A percentile compares a stretch with the other conserved stretches of the same genome.
Evolutionary conservation across 768 basidiomycete species (phyloP).

Genomic region (Lentinus tigrinus): DNA sequence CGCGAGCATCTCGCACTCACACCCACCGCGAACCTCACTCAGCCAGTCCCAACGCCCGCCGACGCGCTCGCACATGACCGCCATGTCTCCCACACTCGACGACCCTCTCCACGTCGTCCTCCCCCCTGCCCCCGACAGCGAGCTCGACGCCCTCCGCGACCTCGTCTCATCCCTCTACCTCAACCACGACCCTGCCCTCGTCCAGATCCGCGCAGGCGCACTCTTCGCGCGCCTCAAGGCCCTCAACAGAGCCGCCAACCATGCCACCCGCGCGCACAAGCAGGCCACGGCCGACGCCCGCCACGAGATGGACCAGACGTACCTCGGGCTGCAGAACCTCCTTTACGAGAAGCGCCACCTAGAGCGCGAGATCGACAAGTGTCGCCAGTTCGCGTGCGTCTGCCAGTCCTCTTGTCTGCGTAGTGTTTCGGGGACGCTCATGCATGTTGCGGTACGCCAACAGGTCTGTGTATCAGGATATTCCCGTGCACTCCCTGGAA

Average conservation of each 20-base stretch:
- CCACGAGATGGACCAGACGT: slow-evolving; percentile 87
- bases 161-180: slow-evolving; percentile 50
- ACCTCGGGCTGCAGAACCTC: slow-evolving; percentile 83
- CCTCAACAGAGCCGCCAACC: slow-evolving; percentile 72
- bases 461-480: slow-evolving; percentile 88
- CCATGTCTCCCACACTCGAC: slow-evolving; percentile 31
- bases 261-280: slow-evolving; percentile 68
- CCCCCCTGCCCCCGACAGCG: slow-evolving; percentile 44
- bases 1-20: too few relatives aligned
- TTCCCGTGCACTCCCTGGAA: slow-evolving; percentile 68
- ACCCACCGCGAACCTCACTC: neutral
- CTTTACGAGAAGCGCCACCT: slow-evolving; percentile 88
- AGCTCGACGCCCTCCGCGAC: slow-evolving; percentile 62
- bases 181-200: slow-evolving; percentile 45
- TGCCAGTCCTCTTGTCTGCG: neutral
- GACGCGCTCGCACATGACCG: slow-evolving; percentile 8
- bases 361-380: slow-evolving; percentile 90
- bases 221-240: slow-evolving; percentile 80
- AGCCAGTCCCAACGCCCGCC: neutral
- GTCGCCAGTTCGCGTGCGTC: slow-evolving; percentile 86
- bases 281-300: slow-evolving; percentile 71
- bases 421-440: neutral
- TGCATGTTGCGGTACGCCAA: neutral
- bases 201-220: slow-evolving; percentile 69
- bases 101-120: slow-evolving; percentile 18